Evolutionary conservation across 345 rosid species (phyloP).

Genomic region (Arabis hirsuta): DNA sequence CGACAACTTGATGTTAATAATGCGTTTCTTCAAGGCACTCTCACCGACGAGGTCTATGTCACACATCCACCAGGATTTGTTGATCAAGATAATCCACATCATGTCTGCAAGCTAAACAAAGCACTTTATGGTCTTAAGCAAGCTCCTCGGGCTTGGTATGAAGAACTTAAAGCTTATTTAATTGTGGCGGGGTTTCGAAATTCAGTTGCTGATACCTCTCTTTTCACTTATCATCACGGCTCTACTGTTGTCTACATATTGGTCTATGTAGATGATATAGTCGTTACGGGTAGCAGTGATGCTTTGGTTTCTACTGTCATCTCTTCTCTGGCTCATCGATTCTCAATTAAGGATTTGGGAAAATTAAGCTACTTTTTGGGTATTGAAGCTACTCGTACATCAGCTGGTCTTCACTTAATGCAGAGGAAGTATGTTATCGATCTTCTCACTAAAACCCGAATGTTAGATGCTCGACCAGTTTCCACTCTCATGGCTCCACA

Average conservation of each 20-base stretch:
- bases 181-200: not conserved
- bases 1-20: too few species aligned
- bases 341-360: not conserved
- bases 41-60: too few species aligned
- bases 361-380: not conserved
- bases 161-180: rapidly evolving
- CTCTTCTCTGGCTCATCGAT: not conserved
- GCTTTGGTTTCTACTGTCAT: rapidly evolving
- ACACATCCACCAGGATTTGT: too few species aligned
- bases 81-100: not conserved
- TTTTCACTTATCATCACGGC: not conserved
- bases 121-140: not conserved
- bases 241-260: not conserved
- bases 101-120: not conserved
- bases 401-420: too few species aligned
- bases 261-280: not conserved
- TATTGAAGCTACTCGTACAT: not conserved
- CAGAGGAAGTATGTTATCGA: too few species aligned
- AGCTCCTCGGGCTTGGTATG: not conserved
- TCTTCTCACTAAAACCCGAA: too few species aligned
- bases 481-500: too few species aligned
- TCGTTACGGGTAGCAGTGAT: not conserved
- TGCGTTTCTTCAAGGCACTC: too few species aligned
- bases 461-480: too few species aligned
- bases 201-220: not conserved